Percentiles rank a stretch among this genome's conserved stretches.
Conservation (phyloP, 164 flowering plant genomes). For the Annona cherimola region DNA sequence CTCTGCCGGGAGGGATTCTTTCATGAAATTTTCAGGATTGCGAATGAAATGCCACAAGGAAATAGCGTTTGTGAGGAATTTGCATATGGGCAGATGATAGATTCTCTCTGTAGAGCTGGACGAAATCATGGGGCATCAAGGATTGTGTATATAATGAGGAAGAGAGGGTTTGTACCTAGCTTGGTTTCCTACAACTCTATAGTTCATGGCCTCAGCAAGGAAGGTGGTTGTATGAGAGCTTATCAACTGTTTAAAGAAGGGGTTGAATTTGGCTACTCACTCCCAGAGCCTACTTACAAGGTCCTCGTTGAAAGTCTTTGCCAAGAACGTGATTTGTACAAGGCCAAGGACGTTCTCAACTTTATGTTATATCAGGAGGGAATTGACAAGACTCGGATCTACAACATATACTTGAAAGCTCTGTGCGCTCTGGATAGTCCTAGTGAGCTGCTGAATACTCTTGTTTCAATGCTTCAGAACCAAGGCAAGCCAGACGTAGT, state of each 20-base stretch:
- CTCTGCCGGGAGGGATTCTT: slow-evolving; percentile 72
- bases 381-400: slow-evolving; percentile 50
- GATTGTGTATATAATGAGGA: slow-evolving; percentile 82
- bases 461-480: slow-evolving; percentile 71
- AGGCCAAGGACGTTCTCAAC: slow-evolving; percentile 60
- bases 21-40: slow-evolving; percentile 60
- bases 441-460: slow-evolving; percentile 73
- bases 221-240: slow-evolving; percentile 83
- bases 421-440: slow-evolving; percentile 54
- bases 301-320: slow-evolving; percentile 69
- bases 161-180: slow-evolving; percentile 57
- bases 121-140: slow-evolving; percentile 83
- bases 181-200: slow-evolving; percentile 61
- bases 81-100: slow-evolving; percentile 78
- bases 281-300: slow-evolving; percentile 63
- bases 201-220: slow-evolving; percentile 69
- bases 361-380: slow-evolving; percentile 48
- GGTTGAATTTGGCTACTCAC: slow-evolving; percentile 49
- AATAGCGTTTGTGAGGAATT: slow-evolving; percentile 46
- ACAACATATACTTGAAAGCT: slow-evolving; percentile 80
- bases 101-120: slow-evolving; percentile 68
- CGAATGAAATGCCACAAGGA: slow-evolving; percentile 86
- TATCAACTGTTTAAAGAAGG: slow-evolving; percentile 82
- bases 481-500: slow-evolving; percentile 69
- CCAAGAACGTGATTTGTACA: slow-evolving; percentile 39